Percentiles rank a stretch among this genome's conserved stretches.
phyloP scores from a whole-genome alignment of 2,329 filamentous ascomycete genomes.

The Fusarium heterosporum region DNA sequence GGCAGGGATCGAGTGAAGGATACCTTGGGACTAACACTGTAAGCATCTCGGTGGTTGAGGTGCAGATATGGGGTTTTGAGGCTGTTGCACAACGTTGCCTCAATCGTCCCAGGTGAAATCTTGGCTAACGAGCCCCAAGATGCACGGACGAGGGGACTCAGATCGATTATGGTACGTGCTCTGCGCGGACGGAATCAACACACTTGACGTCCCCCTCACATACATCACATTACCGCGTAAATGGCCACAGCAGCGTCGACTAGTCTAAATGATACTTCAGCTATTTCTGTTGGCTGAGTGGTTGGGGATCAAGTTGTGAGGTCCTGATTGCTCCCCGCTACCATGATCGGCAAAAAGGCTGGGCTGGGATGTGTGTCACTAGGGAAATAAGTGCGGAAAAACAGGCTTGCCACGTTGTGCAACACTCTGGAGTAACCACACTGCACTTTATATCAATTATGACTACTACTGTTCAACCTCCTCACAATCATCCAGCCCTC shows the following conservation, averaged over 20 bases:
- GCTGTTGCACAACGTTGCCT: constrained; percentile 9
- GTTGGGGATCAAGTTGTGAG: constrained; percentile 25
- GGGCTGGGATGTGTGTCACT: constrained; percentile 12
- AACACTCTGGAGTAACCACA: not conserved
- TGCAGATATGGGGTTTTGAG: not conserved
- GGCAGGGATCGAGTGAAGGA: not conserved
- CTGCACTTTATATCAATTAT: not conserved
- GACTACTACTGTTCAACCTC: constrained; percentile 17
- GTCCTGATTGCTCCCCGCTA: constrained; percentile 3
- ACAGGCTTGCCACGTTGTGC: constrained; percentile 25
- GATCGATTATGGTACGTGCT: constrained; percentile 31
- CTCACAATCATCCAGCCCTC: constrained; percentile 19
- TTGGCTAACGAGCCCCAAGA: constrained; percentile 11
- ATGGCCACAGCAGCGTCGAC: constrained; percentile 16
- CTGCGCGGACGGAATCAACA: constrained; percentile 37
- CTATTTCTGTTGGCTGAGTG: constrained; percentile 1
- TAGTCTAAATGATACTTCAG: constrained; percentile 26
- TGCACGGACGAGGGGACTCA: constrained; percentile 26
- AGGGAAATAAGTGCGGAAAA: constrained; percentile 5
- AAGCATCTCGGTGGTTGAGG: not conserved
- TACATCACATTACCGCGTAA: constrained; percentile 43
- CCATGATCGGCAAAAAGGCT: constrained; percentile 9
- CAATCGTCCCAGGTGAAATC: constrained; percentile 16
- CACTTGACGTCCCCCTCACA: constrained; percentile 28
- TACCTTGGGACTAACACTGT: not conserved